phyloP scores from a whole-genome alignment of 306 rosid species.

The Medicago arabica region DNA sequence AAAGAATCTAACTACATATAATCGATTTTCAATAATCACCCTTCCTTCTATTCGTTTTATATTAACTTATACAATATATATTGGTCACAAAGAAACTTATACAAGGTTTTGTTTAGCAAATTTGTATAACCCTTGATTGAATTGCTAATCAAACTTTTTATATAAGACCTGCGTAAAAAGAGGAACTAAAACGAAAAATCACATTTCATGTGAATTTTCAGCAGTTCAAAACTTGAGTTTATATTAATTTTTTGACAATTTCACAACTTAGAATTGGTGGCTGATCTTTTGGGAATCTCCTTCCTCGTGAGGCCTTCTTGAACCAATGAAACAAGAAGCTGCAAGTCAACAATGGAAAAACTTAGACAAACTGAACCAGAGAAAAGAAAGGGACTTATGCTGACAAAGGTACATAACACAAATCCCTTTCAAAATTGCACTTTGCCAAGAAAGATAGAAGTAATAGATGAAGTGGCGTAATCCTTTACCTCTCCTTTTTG shows the following conservation, averaged over 20 bases:
- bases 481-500: slow-evolving; percentile 81
- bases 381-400: slow-evolving; percentile 20
- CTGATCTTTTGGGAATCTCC: slow-evolving; percentile 38
- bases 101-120: neutral
- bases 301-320: slow-evolving; percentile 84
- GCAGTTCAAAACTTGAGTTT: slow-evolving; percentile 53
- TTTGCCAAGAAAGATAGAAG: neutral
- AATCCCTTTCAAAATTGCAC: slow-evolving; percentile 14
- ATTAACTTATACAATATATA: slow-evolving; percentile 2
- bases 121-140: neutral
- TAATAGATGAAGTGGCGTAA: slow-evolving; percentile 17
- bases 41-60: neutral
- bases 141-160: neutral
- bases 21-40: neutral
- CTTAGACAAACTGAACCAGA: slow-evolving; percentile 24
- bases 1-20: neutral
- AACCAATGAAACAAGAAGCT: slow-evolving; percentile 64
- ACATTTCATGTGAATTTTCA: slow-evolving; percentile 25
- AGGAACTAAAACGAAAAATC: slow-evolving; percentile 1
- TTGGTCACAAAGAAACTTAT: no score
- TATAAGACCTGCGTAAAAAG: neutral
- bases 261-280: slow-evolving; percentile 67
- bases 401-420: neutral
- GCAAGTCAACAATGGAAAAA: slow-evolving; percentile 35
- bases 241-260: neutral